Conservation (phyloP, 345 rosid species). For the Corchorus capsularis region DNA sequence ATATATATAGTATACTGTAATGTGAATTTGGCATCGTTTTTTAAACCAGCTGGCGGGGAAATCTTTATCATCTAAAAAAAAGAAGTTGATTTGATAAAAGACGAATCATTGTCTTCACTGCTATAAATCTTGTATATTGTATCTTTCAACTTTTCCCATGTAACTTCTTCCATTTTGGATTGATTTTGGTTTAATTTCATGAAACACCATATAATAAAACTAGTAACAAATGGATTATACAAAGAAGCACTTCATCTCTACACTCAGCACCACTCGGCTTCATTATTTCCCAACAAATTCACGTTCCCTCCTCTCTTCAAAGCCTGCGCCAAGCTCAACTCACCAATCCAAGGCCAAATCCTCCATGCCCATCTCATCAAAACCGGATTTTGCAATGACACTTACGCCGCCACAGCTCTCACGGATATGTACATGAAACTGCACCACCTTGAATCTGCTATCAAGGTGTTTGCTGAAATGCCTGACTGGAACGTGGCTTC, state of each 20-base stretch:
- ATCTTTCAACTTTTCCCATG: background rate
- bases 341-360: constrained; percentile 44
- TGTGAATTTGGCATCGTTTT: too few relatives aligned
- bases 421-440: constrained; percentile 50
- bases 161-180: background rate
- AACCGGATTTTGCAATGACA: constrained; percentile 43
- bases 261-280: constrained; percentile 33
- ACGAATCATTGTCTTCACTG: background rate
- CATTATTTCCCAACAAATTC: constrained; percentile 42
- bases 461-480: constrained; percentile 47
- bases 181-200: constrained; percentile 11
- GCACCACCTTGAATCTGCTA: constrained; percentile 30
- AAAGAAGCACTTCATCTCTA: constrained; percentile 32
- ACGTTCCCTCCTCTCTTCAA: constrained; percentile 76
- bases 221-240: constrained; percentile 38
- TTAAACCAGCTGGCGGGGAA: too few relatives aligned
- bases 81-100: too few relatives aligned
- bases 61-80: too few relatives aligned
- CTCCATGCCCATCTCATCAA: constrained; percentile 53
- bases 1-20: too few relatives aligned
- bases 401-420: constrained; percentile 50
- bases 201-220: constrained; percentile 40
- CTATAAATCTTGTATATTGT: too few relatives aligned
- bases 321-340: constrained; percentile 54
- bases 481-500: constrained; percentile 42